Evolutionary conservation across 2,329 filamentous ascomycete species (phyloP).

Genomic region (Ploettnerulaceae sp.): DNA sequence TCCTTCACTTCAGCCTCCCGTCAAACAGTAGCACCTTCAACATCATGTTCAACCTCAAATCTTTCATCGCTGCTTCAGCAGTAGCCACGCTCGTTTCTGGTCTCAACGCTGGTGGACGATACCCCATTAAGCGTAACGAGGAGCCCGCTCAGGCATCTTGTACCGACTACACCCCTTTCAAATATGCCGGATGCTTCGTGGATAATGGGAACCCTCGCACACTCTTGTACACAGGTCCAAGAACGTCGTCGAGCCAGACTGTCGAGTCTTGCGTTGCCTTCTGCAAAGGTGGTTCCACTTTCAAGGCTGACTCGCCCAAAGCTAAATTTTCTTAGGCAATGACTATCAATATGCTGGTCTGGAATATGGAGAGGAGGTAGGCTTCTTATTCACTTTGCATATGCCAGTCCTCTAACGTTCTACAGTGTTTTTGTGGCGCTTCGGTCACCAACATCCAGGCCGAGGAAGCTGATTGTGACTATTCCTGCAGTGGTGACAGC

Average conservation of each 20-base stretch:
- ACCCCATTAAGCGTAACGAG: slow-evolving; percentile 18
- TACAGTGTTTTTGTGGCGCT: slow-evolving; percentile 33
- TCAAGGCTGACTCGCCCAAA: background rate
- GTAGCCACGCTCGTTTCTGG: slow-evolving; percentile 21
- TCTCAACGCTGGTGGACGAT: slow-evolving; percentile 17
- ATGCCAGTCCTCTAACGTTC: slow-evolving; percentile 25
- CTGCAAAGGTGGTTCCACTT: slow-evolving; percentile 32
- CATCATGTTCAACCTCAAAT: slow-evolving; percentile 11
- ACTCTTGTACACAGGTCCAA: slow-evolving; percentile 31
- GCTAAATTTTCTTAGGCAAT: slow-evolving; percentile 26
- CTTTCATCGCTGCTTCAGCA: slow-evolving; percentile 24
- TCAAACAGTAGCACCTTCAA: background rate
- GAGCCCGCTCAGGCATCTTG: slow-evolving; percentile 28
- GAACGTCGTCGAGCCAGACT: slow-evolving; percentile 32
- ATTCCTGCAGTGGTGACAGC: slow-evolving; percentile 25
- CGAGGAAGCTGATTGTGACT: slow-evolving; percentile 26
- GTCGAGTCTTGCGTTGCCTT: slow-evolving; percentile 35
- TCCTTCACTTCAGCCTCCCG: background rate
- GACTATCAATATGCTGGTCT: slow-evolving; percentile 35
- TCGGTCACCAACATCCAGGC: slow-evolving; percentile 33
- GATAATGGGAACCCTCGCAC: slow-evolving; percentile 29
- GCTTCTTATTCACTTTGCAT: slow-evolving; percentile 9
- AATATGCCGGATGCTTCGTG: slow-evolving; percentile 35
- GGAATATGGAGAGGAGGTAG: slow-evolving; percentile 25
- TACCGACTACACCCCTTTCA: slow-evolving; percentile 32